Base-by-base conservation (phyloP, 2,329 filamentous ascomycete species). In the Stagonosporopsis vannaccii region DNA sequence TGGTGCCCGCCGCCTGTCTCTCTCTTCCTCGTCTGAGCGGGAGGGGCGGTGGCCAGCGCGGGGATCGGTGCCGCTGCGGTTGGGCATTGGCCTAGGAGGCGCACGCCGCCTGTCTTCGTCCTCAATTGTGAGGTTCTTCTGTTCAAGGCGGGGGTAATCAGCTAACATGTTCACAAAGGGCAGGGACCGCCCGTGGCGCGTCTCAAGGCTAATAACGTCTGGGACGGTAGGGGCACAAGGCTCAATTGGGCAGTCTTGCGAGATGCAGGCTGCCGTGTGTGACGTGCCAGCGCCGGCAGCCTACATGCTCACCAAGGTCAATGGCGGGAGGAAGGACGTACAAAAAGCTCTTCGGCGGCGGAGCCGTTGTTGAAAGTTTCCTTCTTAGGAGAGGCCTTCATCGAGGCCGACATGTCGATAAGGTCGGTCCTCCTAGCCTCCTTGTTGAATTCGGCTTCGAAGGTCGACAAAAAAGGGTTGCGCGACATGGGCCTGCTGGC, bases 401-500 rank as follows among this genome's bases (percentile, higher is more conserved):
- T 66, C 28, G 63, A 63, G 56, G 67, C 70, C n/a, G 68, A 71
- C 74, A 76, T 76, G 68, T 75, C 72, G 53, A 75, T 69, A 32
- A 76, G 61, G 41, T 73, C 62, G 4, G 65, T 48, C 37, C 60
- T 64, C 28, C 62, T 47, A 20, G 72, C 71, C 62, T 74, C 66
- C 58, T 74, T 76, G 71, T 71, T 74, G 55, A 74, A 74, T 49
- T 78, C 71, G 47, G 75, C 69, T 62, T 77, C 77, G 61, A 80
- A 79, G 56, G 82, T 80, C 66, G 90, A 89, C 61, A 92, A 82
- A 72, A 93, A 93, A 32, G 90, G 90, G 67, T 93, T 93, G 74
- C 86, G 85, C 66, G 89, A 91, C 56, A 86, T 77, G 52, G 87
- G 88, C 70, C 87, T 84, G 75, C 87, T 84, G 76, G 86, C 85